These are phyloP conservation scores for Cucurbita maxima DNA, from an alignment of 306 rosid genomes.

Conservation along the genomic window DNA sequence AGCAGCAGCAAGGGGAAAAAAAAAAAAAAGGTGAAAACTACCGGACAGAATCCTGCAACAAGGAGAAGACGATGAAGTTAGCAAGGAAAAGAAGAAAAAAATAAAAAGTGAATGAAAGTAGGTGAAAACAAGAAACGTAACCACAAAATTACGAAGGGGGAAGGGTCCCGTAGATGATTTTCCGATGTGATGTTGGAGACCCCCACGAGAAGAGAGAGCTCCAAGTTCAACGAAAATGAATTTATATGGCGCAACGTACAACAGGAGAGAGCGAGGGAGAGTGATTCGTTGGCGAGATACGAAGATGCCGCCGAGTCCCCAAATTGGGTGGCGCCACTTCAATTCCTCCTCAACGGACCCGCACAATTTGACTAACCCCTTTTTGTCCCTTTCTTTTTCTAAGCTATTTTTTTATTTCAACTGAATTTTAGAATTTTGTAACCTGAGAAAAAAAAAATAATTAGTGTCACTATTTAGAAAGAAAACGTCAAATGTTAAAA, in stretches of 20 bases:
- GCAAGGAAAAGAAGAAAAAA: not conserved
- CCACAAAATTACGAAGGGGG: not conserved
- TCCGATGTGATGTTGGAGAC: not conserved
- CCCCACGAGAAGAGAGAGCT: not conserved
- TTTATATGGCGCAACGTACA: not conserved
- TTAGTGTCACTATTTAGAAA: too few relatives aligned
- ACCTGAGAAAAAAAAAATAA: too few relatives aligned
- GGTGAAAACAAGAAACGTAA: not conserved
- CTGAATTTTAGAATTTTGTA: too few relatives aligned
- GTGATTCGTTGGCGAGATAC: not conserved
- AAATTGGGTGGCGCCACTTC: not conserved
- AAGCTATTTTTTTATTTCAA: too few relatives aligned
- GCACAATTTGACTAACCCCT: not conserved
- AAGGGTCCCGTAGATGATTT: not conserved
- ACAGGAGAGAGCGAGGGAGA: not conserved
- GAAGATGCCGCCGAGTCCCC: not conserved
- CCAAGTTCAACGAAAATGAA: not conserved
- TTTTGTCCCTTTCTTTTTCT: too few relatives aligned
- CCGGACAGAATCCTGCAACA: not conserved
- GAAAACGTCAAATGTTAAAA: too few relatives aligned
- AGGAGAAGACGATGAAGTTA: not conserved
- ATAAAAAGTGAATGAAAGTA: not conserved
- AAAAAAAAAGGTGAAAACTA: not conserved
- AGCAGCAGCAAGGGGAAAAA: not conserved
- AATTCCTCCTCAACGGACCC: not conserved